These are phyloP conservation scores for Nemania sp. DNA, from an alignment of 2,329 filamentous ascomycete genomes.

Conservation along the genomic window DNA sequence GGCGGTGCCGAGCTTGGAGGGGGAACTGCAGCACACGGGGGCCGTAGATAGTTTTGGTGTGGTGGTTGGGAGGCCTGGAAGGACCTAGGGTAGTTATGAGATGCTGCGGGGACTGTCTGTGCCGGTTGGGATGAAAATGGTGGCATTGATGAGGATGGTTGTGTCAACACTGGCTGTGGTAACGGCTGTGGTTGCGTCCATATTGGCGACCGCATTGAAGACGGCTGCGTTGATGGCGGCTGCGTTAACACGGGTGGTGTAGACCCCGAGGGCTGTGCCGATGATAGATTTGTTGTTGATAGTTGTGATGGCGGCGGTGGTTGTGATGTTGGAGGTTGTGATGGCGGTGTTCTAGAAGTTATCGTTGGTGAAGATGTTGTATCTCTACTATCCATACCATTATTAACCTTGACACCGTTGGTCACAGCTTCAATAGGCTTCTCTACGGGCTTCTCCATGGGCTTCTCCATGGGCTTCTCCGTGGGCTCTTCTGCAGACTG, in stretches of 20 bases:
- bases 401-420: slow-evolving; percentile 1
- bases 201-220: not conserved
- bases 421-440: too few relatives aligned
- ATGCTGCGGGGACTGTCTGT: not conserved
- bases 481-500: slow-evolving; percentile 2
- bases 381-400: not conserved
- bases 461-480: not conserved
- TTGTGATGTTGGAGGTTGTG: not conserved
- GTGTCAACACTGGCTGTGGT: not conserved
- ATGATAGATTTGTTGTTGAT: not conserved
- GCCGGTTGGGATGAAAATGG: too few relatives aligned
- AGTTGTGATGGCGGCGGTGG: not conserved
- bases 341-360: not conserved
- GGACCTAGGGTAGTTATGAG: not conserved
- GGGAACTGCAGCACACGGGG: not conserved
- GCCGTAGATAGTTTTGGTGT: not conserved
- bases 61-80: not conserved
- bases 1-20: slow-evolving; percentile 1
- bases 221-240: slow-evolving; percentile 1
- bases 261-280: not conserved
- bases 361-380: slow-evolving; percentile 13
- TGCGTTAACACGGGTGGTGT: not conserved
- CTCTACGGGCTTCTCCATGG: not conserved
- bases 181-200: not conserved
- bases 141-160: not conserved